phyloP scores from a whole-genome alignment of 139 green algal genomes.

The Chlorella sp. region DNA sequence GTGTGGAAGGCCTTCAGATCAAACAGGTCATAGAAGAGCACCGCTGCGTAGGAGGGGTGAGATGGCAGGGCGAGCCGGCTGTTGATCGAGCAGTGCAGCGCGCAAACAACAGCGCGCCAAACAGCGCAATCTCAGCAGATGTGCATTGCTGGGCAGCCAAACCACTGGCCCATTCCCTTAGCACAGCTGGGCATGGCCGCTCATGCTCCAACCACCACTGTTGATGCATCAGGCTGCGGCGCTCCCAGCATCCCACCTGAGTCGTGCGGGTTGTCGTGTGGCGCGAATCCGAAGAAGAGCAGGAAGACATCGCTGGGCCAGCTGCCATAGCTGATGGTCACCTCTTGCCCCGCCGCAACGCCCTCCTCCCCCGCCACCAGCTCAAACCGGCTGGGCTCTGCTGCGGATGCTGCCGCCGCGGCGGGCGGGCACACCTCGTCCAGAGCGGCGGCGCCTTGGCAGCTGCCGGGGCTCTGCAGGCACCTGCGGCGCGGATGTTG shows the following conservation, averaged over 20 bases:
- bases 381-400: slow-evolving; percentile 26
- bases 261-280: slow-evolving; percentile 57
- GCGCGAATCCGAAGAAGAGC: slow-evolving; percentile 79
- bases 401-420: background rate
- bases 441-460: slow-evolving; percentile 40
- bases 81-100: too few species aligned
- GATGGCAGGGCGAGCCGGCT: background rate
- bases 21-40: slow-evolving; percentile 32
- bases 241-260: background rate
- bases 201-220: too few species aligned
- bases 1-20: slow-evolving; percentile 11
- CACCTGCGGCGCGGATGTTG: too few species aligned
- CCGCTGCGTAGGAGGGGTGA: background rate
- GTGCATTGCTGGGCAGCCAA: too few species aligned
- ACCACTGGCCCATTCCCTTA: too few species aligned
- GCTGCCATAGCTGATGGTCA: slow-evolving; percentile 74
- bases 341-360: slow-evolving; percentile 49
- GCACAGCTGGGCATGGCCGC: too few species aligned
- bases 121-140: too few species aligned
- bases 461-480: slow-evolving; percentile 41
- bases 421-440: slow-evolving; percentile 19
- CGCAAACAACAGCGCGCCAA: too few species aligned
- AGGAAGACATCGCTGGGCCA: slow-evolving; percentile 75
- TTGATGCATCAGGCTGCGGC: too few species aligned
- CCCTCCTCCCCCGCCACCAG: slow-evolving; percentile 26